These are phyloP conservation scores for Magnusiomyces sp. DNA, from an alignment of 1,139 yeast genomes.

Conservation along the genomic window DNA sequence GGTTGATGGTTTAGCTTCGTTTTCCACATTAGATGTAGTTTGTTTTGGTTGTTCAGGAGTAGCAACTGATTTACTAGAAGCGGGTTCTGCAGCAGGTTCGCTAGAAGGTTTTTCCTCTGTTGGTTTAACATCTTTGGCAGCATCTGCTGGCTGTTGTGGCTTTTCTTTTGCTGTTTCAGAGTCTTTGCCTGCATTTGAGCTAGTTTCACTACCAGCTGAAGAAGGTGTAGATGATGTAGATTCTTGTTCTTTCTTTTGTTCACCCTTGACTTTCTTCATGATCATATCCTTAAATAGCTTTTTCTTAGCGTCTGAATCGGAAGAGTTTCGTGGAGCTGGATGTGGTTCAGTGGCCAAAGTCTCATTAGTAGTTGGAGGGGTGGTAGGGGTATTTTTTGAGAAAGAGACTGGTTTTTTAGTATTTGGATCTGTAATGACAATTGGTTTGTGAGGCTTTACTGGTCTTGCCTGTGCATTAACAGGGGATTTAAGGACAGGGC, in stretches of 20 bases:
- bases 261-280: slow-evolving; percentile 14
- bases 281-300: slow-evolving; percentile 23
- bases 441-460: slow-evolving; percentile 9
- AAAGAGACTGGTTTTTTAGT: slow-evolving; percentile 14
- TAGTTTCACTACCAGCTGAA: not conserved
- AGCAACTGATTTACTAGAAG: not conserved
- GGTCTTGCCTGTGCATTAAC: slow-evolving; percentile 7
- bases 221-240: not conserved
- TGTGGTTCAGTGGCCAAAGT: slow-evolving; percentile 17
- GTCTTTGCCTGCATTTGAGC: not conserved
- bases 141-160: not conserved
- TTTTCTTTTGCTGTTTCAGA: not conserved
- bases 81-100: not conserved
- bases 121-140: not conserved
- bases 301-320: slow-evolving; percentile 16
- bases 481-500: slow-evolving; percentile 9
- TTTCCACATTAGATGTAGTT: not conserved
- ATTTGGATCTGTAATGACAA: slow-evolving; percentile 14
- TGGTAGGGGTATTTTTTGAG: slow-evolving; percentile 12
- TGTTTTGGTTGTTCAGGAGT: not conserved
- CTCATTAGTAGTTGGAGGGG: slow-evolving; percentile 11
- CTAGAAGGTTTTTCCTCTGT: too few species aligned
- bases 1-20: not conserved
- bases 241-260: slow-evolving; percentile 15
- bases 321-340: slow-evolving; percentile 11